A percentile compares a stretch with the other conserved stretches of the same genome.
Conservation (phyloP, 352 stramenopile species). For the Phytophthora tubulina region DNA sequence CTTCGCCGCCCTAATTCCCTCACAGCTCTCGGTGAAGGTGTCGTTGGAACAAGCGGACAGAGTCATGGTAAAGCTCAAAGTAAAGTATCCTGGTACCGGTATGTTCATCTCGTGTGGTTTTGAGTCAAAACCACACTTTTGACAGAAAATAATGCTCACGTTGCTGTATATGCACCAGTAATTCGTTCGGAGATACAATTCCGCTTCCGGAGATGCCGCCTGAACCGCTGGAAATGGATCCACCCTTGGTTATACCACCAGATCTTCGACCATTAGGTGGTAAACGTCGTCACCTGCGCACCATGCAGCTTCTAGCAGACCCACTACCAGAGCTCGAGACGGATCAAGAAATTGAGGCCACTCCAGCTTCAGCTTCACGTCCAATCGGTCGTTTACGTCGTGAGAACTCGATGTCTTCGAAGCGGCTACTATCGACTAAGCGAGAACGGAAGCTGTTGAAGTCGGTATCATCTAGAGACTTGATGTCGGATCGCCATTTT, state of each 20-base stretch:
- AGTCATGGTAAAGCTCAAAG: slow-evolving; percentile 20
- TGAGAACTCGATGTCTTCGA: slow-evolving; percentile 37
- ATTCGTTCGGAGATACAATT: slow-evolving; percentile 63
- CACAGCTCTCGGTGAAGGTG: slow-evolving; percentile 16
- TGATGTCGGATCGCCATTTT: slow-evolving; percentile 13
- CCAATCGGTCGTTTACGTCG: slow-evolving; percentile 2
- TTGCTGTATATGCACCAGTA: slow-evolving; percentile 37
- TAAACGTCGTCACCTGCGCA: slow-evolving; percentile 65
- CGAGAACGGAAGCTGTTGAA: slow-evolving; percentile 31
- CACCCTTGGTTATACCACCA: slow-evolving; percentile 61
- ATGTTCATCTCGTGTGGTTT: neutral
- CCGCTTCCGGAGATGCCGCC: slow-evolving; percentile 51
- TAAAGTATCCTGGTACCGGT: slow-evolving; percentile 81
- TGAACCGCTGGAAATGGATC: slow-evolving; percentile 54
- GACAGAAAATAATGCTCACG: neutral
- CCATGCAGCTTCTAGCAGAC: slow-evolving; percentile 66
- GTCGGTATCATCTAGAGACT: slow-evolving; percentile 27
- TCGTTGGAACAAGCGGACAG: neutral
- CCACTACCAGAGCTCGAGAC: slow-evolving; percentile 16
- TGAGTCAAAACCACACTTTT: neutral
- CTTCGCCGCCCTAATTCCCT: slow-evolving; percentile 18
- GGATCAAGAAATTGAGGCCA: slow-evolving; percentile 17
- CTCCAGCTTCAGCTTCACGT: neutral
- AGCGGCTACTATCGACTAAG: slow-evolving; percentile 18
- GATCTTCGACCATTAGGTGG: slow-evolving; percentile 60